A percentile compares a stretch with the other conserved stretches of the same genome.
Evolutionary conservation across 2,329 filamentous ascomycete genomes (phyloP).

Genomic region (Fusarium torulosum): DNA sequence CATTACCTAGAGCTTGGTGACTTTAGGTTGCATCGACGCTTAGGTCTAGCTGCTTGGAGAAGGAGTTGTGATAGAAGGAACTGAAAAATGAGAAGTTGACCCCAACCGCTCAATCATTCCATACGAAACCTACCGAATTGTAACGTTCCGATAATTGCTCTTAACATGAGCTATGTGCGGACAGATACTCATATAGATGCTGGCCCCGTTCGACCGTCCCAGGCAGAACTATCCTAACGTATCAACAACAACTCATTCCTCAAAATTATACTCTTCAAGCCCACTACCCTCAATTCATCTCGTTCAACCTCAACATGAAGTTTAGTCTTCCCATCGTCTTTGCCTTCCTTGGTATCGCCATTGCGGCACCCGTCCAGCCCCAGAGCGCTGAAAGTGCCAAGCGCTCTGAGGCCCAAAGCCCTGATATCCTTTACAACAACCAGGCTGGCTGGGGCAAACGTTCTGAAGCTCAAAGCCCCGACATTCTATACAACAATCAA

Average conservation of each 20-base stretch:
- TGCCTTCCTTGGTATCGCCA: neutral
- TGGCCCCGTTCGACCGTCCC: neutral
- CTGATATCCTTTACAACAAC: constrained; percentile 17
- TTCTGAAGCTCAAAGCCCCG: constrained; percentile 5
- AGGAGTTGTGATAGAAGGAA: neutral
- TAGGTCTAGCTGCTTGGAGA: no score
- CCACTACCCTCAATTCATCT: neutral
- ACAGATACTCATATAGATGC: constrained; percentile 2
- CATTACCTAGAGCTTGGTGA: neutral
- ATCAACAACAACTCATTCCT: neutral
- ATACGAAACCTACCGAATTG: neutral
- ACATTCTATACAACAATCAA: constrained; percentile 10
- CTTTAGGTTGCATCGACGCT: neutral
- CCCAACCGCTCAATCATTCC: neutral
- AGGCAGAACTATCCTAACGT: neutral
- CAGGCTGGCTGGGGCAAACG: constrained; percentile 10
- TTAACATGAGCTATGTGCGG: neutral
- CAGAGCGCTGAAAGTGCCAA: neutral
- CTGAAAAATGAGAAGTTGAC: no score
- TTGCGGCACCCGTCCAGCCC: constrained; percentile 6
- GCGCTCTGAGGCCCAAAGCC: constrained; percentile 12
- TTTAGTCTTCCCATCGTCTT: neutral
- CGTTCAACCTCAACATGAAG: constrained; percentile 6
- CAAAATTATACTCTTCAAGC: neutral
- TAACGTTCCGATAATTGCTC: constrained; percentile 1